Conservation (phyloP, 352 stramenopile species). For the Peronospora belbahrii region DNA sequence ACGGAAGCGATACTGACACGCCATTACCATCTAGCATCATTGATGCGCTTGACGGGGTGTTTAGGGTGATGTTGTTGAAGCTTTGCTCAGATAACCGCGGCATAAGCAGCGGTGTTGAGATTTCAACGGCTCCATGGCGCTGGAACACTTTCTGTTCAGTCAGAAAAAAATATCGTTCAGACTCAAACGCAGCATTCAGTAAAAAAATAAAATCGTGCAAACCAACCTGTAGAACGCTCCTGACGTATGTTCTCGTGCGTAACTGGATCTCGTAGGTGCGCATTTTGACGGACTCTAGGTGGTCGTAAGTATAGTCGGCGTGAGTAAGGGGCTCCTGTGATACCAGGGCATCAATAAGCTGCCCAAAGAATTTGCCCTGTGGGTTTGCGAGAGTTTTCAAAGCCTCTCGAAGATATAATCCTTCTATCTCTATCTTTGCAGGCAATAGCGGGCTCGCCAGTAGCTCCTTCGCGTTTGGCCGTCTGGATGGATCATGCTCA, state of each 20-base stretch:
- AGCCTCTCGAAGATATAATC: constrained; percentile 73
- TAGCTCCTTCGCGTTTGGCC: constrained; percentile 66
- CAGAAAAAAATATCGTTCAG: constrained; percentile 7
- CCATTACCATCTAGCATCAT: constrained; percentile 65
- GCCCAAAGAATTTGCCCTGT: constrained; percentile 84
- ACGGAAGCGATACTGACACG: constrained; percentile 74
- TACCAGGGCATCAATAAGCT: constrained; percentile 76
- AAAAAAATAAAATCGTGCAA: not conserved
- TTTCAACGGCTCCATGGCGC: constrained; percentile 68
- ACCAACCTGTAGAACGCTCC: constrained; percentile 50
- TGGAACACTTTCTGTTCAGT: constrained; percentile 68
- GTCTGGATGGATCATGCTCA: constrained; percentile 57
- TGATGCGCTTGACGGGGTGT: constrained; percentile 47
- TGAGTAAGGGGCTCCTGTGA: constrained; percentile 68
- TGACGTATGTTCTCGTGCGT: constrained; percentile 58
- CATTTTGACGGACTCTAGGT: constrained; percentile 76
- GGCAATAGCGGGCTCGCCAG: constrained; percentile 60
- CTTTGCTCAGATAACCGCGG: constrained; percentile 53
- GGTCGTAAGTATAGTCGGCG: constrained; percentile 84
- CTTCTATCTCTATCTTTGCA: constrained; percentile 79
- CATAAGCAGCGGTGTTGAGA: constrained; percentile 74
- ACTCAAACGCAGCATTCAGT: not conserved
- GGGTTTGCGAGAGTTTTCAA: constrained; percentile 84
- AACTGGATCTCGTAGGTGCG: constrained; percentile 55
- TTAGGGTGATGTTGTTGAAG: constrained; percentile 57